Percentiles rank a stretch among this genome's conserved stretches.
These are phyloP conservation scores for Phytophthora litchii DNA, from an alignment of 352 stramenopile genomes.

Conservation along the genomic window DNA sequence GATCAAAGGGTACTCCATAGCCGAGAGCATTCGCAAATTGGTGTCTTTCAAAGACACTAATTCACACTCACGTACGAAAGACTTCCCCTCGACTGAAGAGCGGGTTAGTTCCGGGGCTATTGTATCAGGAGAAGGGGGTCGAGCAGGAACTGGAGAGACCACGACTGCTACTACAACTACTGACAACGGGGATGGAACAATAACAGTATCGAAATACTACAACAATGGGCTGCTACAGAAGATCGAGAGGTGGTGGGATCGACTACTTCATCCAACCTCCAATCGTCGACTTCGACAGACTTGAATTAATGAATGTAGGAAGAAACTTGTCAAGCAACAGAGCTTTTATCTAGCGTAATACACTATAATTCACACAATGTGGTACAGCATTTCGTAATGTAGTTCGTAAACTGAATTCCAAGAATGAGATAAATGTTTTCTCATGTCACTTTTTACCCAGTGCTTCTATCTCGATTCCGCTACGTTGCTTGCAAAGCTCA, in stretches of 20 bases:
- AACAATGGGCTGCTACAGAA: slow-evolving; percentile 12
- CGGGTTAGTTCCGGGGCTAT: not conserved
- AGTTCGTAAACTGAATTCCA: too few species aligned
- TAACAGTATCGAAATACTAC: slow-evolving; percentile 16
- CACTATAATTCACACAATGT: too few species aligned
- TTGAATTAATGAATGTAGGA: not conserved
- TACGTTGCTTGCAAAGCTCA: not conserved
- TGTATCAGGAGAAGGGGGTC: not conserved
- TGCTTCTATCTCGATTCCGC: too few species aligned
- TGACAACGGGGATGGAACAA: slow-evolving; percentile 11
- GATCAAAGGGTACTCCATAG: not conserved
- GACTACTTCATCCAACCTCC: not conserved
- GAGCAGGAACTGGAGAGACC: not conserved
- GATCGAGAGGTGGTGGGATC: not conserved
- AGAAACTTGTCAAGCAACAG: not conserved
- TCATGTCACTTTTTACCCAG: too few species aligned
- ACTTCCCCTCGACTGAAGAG: slow-evolving; percentile 8
- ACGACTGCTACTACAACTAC: slow-evolving; percentile 1
- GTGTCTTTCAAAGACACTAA: not conserved
- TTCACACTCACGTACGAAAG: not conserved
- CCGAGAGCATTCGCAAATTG: not conserved
- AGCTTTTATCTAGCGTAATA: too few species aligned
- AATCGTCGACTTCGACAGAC: slow-evolving; percentile 7
- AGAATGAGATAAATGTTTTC: too few species aligned
- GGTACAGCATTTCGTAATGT: too few species aligned